These are phyloP conservation scores for Oidiodendron maius DNA, from an alignment of 495 filamentous ascomycete species.

Conservation along the genomic window DNA sequence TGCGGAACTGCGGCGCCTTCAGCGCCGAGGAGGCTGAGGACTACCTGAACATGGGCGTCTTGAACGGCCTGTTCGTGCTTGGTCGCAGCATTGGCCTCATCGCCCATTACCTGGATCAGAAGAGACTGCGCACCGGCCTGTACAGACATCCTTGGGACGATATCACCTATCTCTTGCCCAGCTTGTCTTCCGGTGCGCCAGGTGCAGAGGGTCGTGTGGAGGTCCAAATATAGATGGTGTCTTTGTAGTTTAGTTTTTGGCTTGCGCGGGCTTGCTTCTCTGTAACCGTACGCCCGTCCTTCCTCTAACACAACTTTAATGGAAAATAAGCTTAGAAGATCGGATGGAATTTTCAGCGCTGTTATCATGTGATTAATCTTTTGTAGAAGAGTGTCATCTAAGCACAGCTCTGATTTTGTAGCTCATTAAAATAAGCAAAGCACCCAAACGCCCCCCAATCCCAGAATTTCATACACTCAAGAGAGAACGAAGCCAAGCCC, in stretches of 20 bases:
- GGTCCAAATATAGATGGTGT: conserved; percentile 53
- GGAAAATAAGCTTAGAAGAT: conserved; percentile 1
- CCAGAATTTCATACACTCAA: not conserved
- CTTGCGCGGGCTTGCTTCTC: conserved; percentile 14
- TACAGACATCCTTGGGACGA: conserved; percentile 99
- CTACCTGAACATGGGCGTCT: conserved; percentile 88
- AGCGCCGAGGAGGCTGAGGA: conserved; percentile 74
- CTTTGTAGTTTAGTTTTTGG: conserved; percentile 2
- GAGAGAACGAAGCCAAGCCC: not conserved
- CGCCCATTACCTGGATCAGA: conserved; percentile 99
- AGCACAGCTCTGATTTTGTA: not conserved
- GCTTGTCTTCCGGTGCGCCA: conserved; percentile 60
- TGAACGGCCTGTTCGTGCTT: conserved; percentile 98
- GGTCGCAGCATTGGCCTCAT: conserved; percentile 96
- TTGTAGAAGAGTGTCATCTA: not conserved
- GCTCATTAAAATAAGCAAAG: not conserved
- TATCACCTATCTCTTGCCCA: conserved; percentile 93
- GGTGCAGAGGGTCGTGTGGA: conserved; percentile 88
- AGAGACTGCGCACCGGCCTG: conserved; percentile 93
- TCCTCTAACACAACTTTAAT: conserved; percentile 15
- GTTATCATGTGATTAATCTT: no score
- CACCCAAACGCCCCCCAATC: not conserved
- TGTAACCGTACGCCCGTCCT: no score
- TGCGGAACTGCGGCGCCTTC: conserved; percentile 98
- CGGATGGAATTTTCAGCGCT: no score